A percentile compares a stretch with the other conserved stretches of the same genome.
phyloP scores from a whole-genome alignment of 2,329 filamentous ascomycete species.

The Aspergillus unguis region DNA sequence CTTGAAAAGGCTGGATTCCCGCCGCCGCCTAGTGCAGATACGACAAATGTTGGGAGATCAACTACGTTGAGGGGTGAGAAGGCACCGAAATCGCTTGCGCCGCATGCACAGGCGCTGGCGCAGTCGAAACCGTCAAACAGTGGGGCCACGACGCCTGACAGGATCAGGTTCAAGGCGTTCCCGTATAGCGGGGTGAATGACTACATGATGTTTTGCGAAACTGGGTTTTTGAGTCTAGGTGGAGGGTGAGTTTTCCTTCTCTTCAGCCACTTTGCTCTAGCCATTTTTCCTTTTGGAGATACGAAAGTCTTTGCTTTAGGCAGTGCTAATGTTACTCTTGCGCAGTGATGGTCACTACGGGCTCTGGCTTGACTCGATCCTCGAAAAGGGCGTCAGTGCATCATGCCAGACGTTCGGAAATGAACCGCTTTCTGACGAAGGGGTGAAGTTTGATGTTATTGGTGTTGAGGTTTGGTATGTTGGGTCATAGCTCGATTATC shows the following conservation, averaged over 20 bases:
- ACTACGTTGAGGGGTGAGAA: conserved; percentile 53
- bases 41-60: conserved; percentile 57
- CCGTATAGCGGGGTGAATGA: conserved; percentile 95
- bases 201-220: conserved; percentile 92
- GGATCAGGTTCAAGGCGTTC: conserved; percentile 93
- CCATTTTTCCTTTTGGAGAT: background rate
- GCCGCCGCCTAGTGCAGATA: conserved; percentile 66
- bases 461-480: conserved; percentile 94
- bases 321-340: background rate
- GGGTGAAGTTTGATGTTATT: conserved; percentile 83
- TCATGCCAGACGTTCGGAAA: conserved; percentile 91
- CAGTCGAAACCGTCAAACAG: conserved; percentile 25
- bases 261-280: background rate
- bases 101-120: conserved; percentile 18
- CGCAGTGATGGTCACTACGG: conserved; percentile 77
- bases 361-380: conserved; percentile 83
- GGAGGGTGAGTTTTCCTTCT: conserved; percentile 56
- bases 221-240: conserved; percentile 78
- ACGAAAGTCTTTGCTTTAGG: background rate
- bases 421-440: conserved; percentile 87
- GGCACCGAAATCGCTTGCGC: conserved; percentile 24
- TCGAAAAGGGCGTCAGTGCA: conserved; percentile 80
- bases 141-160: conserved; percentile 61
- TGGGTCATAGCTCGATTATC: conserved; percentile 44
- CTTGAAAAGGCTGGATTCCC: conserved; percentile 57